Base-by-base conservation (phyloP, 306 rosid species). In the Fragaria nilgerrensis region DNA sequence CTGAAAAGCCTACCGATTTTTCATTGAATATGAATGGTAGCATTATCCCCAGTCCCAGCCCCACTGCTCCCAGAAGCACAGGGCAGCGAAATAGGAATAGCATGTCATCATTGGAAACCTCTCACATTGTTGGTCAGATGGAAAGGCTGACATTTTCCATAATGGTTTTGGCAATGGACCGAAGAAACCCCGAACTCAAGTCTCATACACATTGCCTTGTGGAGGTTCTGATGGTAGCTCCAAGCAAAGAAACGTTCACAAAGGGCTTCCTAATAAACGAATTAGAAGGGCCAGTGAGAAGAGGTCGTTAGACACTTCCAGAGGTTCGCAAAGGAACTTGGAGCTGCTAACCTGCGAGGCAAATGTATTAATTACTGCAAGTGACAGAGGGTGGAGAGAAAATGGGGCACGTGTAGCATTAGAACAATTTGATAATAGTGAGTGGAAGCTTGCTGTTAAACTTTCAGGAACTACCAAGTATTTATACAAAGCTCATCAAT, bases 371-470 rank as follows among this genome's bases (percentile, higher is more conserved):
- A 79, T 96, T 52, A 91, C 92, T 14, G 81, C 80, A 72, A 88
- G 90, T 75, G 94, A 89, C 56, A 91, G 86, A 84, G 99, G 99
- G 20, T 91, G 97, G 99, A 90, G 99, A 81, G 96, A 89, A 83
- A 88, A 82, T 80, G 97, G 96, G 62, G 93, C 89, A 56, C 84
- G 68, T 64, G 85, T 96, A 76, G 85, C 85, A 25, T 65, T 96
- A 19, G 99, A 96, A 89, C 84, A 88, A 68, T 85, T 85, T 92
- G 91, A 92, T 50, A 91, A 87, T 78, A 89, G 87, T 77, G 98
- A 96, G 84, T 96, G 99, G 98, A 92, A 78, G 87, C 98, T 96
- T 72, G 89, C 93, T 43, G 97, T 96, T 64, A 96, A 93, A 83
- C 68, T 91, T 62, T 79, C 84, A 23, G 99, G 97, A 75, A 72